A percentile compares a stretch with the other conserved stretches of the same genome.
phyloP scores from a whole-genome alignment of 139 green algal species.

The Volvox africanus region DNA sequence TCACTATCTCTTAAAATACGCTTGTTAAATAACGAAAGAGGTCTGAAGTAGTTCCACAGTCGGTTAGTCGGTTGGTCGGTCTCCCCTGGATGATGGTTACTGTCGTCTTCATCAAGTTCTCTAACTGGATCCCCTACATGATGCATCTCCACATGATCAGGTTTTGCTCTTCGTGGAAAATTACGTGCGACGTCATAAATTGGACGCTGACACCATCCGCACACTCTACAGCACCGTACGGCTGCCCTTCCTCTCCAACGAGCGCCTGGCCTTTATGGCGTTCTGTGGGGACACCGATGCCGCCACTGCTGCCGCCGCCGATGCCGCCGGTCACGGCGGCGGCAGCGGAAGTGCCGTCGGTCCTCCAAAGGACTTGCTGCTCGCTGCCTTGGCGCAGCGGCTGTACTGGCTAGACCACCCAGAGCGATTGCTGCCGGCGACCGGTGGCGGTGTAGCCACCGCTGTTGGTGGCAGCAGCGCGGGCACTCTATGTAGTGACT shows the following conservation, averaged over 20 bases:
- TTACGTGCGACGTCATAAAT: slow-evolving; percentile 44
- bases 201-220: slow-evolving; percentile 1
- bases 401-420: slow-evolving; percentile 40
- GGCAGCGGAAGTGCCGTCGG: background rate
- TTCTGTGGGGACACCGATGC: background rate
- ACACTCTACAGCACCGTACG: slow-evolving; percentile 38
- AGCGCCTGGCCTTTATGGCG: slow-evolving; percentile 23
- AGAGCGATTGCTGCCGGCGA: slow-evolving; percentile 26
- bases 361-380: slow-evolving; percentile 43
- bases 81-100: no score
- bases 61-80: no score
- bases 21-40: no score
- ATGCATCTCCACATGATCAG: background rate
- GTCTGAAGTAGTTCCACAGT: no score
- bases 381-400: slow-evolving; percentile 31
- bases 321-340: background rate
- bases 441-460: background rate
- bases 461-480: background rate
- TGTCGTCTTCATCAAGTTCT: no score
- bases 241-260: slow-evolving; percentile 51
- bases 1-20: no score
- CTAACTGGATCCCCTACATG: no score
- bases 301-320: background rate
- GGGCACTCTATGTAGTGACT: background rate
- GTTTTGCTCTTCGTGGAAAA: slow-evolving; percentile 47